Percentiles rank a stretch among this genome's conserved stretches.
Evolutionary conservation across 805 yeast genomes (phyloP).

Genomic region (Danielia reshetovae): DNA sequence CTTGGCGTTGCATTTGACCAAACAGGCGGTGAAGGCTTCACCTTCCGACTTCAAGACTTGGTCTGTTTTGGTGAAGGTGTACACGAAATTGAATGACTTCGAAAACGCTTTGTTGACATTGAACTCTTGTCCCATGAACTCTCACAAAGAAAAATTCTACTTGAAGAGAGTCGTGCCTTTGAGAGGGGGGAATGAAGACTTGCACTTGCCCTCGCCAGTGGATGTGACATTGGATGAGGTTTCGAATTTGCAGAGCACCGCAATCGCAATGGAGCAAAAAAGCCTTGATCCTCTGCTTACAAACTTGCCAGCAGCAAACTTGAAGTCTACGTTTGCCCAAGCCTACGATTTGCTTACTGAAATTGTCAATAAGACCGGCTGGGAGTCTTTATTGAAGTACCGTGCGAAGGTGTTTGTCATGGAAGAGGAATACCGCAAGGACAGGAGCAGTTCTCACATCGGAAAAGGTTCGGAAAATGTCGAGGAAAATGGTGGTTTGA

Average conservation of each 20-base stretch:
- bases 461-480: constrained; percentile 9
- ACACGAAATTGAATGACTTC: constrained; percentile 59
- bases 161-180: constrained; percentile 59
- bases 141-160: constrained; percentile 62
- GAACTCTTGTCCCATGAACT: constrained; percentile 80
- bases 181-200: constrained; percentile 41
- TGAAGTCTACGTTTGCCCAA: constrained; percentile 47
- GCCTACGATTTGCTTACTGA: constrained; percentile 45
- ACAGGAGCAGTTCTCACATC: constrained; percentile 20
- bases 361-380: constrained; percentile 42
- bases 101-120: constrained; percentile 70
- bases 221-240: constrained; percentile 73
- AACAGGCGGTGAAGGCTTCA: constrained; percentile 61
- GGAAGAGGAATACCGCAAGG: constrained; percentile 46
- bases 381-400: constrained; percentile 42
- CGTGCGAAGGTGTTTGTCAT: constrained; percentile 46
- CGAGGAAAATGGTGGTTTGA: constrained; percentile 6
- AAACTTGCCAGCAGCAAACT: constrained; percentile 65
- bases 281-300: constrained; percentile 58
- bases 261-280: constrained; percentile 62
- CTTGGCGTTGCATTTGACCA: constrained; percentile 55
- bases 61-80: constrained; percentile 62
- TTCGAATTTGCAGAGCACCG: constrained; percentile 59
- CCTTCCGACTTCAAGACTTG: constrained; percentile 78
- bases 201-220: constrained; percentile 73